Base-by-base conservation (phyloP, 495 filamentous ascomycete genomes). In the Neurospora discreta region DNA sequence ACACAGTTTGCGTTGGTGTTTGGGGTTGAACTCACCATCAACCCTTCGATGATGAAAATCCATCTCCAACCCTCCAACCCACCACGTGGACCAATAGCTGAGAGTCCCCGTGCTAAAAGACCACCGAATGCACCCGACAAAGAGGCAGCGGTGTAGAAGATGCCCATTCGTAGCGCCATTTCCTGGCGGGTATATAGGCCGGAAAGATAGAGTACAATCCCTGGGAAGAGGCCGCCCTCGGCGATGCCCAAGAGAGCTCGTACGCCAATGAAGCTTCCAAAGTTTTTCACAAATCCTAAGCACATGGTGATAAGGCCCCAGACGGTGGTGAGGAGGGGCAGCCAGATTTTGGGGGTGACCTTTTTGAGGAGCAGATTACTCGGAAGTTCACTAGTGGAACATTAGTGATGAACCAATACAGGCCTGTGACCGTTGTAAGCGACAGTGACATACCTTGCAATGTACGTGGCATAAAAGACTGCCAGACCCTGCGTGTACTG, bases 311-410 rank as follows among this genome's bases (percentile, higher is more conserved):
- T 80, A 43, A 85, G 68, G 9, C 87, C 88, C 88, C 88, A 91
- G 10, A 80, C 74, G 26, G 88, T 75, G 71, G 86, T 86, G 60
- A 89, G 80, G 39, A 83, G 81, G 11, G 89, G 85, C 60, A 89
- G 77, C 87, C 87, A 90, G 68, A 88, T 76, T 38, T 80, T 88
- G 9, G 91, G 91, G 0, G 85, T 83, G 11, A 92, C 77, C 69
- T 85, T 86, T 80, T 97, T 97, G 43, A 98, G 87, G 33, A 97
- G 82, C 44, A 98, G 77, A 77, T 98, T 97, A 46, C 92, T 95
- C 58, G 93, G 80, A 0, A 94, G 90, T 82, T 97, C 94, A 75
- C 91, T 84, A 74, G 74, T 39, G 71, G 13, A 38, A 4, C 30
- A 68, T 72, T 11, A 41, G 70, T 46, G 20, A 3, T 16, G 43